phyloP scores from a whole-genome alignment of 257 asterid species.

The Marsdenia floribunda region DNA sequence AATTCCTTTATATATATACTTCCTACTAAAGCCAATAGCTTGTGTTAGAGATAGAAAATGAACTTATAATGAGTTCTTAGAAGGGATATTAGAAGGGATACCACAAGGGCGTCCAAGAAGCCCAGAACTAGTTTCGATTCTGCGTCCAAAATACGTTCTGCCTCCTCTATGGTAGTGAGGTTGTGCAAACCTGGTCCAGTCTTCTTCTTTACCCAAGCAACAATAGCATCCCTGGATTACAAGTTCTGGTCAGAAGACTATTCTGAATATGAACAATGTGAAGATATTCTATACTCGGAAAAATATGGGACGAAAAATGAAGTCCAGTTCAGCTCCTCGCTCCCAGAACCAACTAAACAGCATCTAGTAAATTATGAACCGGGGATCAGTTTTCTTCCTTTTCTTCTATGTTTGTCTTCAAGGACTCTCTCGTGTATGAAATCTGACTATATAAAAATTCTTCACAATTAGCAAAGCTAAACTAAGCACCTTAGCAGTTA shows the following conservation, averaged over 20 bases:
- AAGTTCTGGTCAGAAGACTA: constrained; percentile 7
- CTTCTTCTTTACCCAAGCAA: constrained; percentile 91
- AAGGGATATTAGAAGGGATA: constrained; percentile 30
- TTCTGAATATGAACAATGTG: neutral
- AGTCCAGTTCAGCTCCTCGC: neutral
- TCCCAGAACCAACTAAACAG: neutral
- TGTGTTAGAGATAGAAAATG: neutral
- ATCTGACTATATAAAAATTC: neutral
- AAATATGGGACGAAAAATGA: neutral
- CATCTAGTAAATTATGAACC: neutral
- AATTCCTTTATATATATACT: neutral
- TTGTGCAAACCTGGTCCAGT: constrained; percentile 70
- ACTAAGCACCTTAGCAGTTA: neutral
- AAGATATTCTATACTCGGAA: neutral
- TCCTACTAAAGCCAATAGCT: neutral
- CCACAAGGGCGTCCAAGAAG: constrained; percentile 69
- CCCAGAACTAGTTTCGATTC: constrained; percentile 68
- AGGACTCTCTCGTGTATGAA: neutral
- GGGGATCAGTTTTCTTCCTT: neutral
- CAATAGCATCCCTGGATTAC: constrained; percentile 62
- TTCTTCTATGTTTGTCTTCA: neutral
- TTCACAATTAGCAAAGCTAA: neutral
- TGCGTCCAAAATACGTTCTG: constrained; percentile 60
- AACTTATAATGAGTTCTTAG: neutral
- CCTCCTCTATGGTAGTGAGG: constrained; percentile 78